Conservation (phyloP, 176 grass and related monocot genomes). For the Musa troglodytarum region DNA sequence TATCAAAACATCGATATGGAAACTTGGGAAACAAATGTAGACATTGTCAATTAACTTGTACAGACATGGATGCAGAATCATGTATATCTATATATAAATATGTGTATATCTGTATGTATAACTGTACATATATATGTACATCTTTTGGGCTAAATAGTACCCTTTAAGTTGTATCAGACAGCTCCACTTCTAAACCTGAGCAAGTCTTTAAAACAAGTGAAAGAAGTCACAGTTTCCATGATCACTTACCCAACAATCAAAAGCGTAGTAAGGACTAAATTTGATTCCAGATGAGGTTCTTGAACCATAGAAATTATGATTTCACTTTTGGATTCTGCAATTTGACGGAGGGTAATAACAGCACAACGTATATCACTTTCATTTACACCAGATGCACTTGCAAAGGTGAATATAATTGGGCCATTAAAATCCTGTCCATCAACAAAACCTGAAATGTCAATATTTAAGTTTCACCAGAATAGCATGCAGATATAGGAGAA, state of each 20-base stretch:
- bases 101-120: too few species aligned
- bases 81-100: too few species aligned
- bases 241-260: slow-evolving; percentile 65
- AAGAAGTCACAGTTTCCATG: background rate
- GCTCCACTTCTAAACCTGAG: background rate
- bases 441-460: background rate
- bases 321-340: slow-evolving; percentile 55
- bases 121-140: too few species aligned
- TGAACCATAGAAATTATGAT: slow-evolving; percentile 68
- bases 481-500: background rate
- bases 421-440: slow-evolving; percentile 57
- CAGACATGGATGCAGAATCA: too few species aligned
- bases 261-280: slow-evolving; percentile 62
- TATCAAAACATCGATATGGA: too few species aligned
- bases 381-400: slow-evolving; percentile 51
- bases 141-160: background rate
- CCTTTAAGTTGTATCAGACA: background rate
- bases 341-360: slow-evolving; percentile 48
- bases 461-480: background rate
- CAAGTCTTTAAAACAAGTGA: background rate
- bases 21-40: too few species aligned
- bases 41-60: too few species aligned
- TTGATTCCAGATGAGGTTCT: slow-evolving; percentile 78
- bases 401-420: slow-evolving; percentile 53
- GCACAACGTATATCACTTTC: slow-evolving; percentile 58